phyloP scores from a whole-genome alignment of 2,329 filamentous ascomycete genomes.

The Karstenula rhodostoma region DNA sequence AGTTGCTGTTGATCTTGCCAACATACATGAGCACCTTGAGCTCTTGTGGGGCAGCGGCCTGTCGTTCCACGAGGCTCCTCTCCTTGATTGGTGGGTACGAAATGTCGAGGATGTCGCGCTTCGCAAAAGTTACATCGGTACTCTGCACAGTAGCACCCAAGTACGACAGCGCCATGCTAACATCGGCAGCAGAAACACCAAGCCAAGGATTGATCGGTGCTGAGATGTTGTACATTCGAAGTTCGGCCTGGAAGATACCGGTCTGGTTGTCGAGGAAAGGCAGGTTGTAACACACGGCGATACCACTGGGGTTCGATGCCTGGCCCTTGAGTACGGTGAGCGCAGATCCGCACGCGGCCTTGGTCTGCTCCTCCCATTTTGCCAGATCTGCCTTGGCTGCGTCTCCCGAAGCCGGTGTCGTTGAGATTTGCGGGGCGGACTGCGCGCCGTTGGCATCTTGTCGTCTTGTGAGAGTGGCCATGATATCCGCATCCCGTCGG shows the following conservation, averaged over 20 bases:
- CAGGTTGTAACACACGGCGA: conserved; percentile 84
- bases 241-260: conserved; percentile 78
- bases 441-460: conserved; percentile 41
- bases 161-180: conserved; percentile 54
- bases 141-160: conserved; percentile 52
- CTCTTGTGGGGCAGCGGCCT: conserved; percentile 40
- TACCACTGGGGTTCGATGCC: conserved; percentile 76
- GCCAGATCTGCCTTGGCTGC: conserved; percentile 40
- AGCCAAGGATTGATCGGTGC: conserved; percentile 60
- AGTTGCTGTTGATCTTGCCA: conserved; percentile 69
- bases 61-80: conserved; percentile 37
- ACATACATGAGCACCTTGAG: conserved; percentile 73
- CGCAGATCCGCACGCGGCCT: conserved; percentile 65
- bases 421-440: conserved; percentile 39
- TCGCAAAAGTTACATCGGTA: conserved; percentile 45
- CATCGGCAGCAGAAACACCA: conserved; percentile 49
- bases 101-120: conserved; percentile 38
- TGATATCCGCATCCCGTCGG: conserved; percentile 43
- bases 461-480: conserved; percentile 48
- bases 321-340: conserved; percentile 63
- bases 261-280: conserved; percentile 71
- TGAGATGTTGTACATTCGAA: conserved; percentile 76
- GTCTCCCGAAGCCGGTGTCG: conserved; percentile 46
- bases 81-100: conserved; percentile 35
- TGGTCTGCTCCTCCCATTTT: conserved; percentile 50